Evolutionary conservation across 495 filamentous ascomycete genomes (phyloP).

Genomic region (Podospora anserina): DNA sequence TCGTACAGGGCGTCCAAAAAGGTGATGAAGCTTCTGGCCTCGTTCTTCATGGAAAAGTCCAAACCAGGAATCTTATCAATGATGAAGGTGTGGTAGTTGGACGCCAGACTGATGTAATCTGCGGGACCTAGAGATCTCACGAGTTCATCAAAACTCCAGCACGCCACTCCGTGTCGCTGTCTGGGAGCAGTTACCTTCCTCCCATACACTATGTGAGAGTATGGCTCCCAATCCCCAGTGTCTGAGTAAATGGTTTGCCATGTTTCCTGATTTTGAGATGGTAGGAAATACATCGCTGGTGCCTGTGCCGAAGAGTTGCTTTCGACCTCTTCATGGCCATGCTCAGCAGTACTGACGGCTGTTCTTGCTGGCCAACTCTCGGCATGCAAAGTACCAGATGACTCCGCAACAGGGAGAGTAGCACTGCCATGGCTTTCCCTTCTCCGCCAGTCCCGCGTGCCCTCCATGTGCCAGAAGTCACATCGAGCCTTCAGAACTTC

Average conservation of each 20-base stretch:
- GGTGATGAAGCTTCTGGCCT: conserved; percentile 68
- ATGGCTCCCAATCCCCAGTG: conserved; percentile 42
- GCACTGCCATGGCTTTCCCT: conserved; percentile 34
- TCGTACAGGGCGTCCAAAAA: conserved; percentile 70
- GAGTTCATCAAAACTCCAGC: conserved; percentile 59
- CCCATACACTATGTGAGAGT: conserved; percentile 56
- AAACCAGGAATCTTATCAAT: conserved; percentile 58
- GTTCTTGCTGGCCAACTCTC: conserved; percentile 1
- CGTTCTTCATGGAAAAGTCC: conserved; percentile 60
- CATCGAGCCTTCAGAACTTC: conserved; percentile 65
- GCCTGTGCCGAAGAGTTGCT: conserved; percentile 15
- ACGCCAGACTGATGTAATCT: conserved; percentile 70
- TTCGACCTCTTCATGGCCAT: conserved; percentile 1
- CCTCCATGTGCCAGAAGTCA: conserved; percentile 71
- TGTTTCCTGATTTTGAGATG: conserved; percentile 21
- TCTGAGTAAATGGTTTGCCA: conserved; percentile 14
- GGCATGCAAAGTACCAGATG: conserved; percentile 6
- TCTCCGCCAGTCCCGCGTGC: conserved; percentile 62
- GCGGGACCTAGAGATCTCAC: conserved; percentile 61
- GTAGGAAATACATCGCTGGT: conserved; percentile 36
- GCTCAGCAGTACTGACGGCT: neutral
- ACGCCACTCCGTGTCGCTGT: conserved; percentile 45
- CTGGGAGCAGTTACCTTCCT: conserved; percentile 53
- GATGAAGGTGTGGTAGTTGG: conserved; percentile 66
- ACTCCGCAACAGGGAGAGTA: neutral